Conservation (phyloP, 495 filamentous ascomycete genomes). For the Penicillium mononematosum region DNA sequence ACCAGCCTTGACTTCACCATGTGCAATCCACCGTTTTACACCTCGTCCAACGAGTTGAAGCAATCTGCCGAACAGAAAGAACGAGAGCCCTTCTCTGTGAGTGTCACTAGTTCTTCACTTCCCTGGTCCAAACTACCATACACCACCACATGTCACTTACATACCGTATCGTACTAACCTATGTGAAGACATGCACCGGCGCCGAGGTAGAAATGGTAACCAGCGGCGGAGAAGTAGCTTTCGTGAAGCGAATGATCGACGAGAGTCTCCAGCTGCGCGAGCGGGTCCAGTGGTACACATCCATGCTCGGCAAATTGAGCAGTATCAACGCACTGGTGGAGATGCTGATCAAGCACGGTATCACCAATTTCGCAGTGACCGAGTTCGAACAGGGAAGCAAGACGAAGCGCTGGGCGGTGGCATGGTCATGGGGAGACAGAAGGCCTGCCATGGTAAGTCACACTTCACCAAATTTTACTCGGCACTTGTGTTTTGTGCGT, state of each 20-base stretch:
- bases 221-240: constrained; percentile 77
- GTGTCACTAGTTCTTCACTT: neutral
- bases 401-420: constrained; percentile 84
- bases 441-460: constrained; percentile 60
- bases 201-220: constrained; percentile 85
- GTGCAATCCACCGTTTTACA: constrained; percentile 94
- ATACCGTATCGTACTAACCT: constrained; percentile 1
- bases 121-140: neutral
- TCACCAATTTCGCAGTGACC: constrained; percentile 80
- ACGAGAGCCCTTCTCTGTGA: constrained; percentile 64
- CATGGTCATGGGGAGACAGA: constrained; percentile 74
- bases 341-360: constrained; percentile 53
- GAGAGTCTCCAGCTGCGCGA: constrained; percentile 64
- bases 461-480: neutral
- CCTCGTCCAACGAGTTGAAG: constrained; percentile 65
- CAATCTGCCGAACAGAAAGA: constrained; percentile 63
- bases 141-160: neutral
- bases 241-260: constrained; percentile 70
- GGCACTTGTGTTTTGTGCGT: neutral
- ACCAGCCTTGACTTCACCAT: constrained; percentile 79
- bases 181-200: constrained; percentile 67
- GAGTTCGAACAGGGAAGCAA: constrained; percentile 76
- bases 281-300: constrained; percentile 80
- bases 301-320: constrained; percentile 82
- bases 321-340: constrained; percentile 66